Conservation (phyloP, 139 green algal genomes). For the Volvox africanus region DNA sequence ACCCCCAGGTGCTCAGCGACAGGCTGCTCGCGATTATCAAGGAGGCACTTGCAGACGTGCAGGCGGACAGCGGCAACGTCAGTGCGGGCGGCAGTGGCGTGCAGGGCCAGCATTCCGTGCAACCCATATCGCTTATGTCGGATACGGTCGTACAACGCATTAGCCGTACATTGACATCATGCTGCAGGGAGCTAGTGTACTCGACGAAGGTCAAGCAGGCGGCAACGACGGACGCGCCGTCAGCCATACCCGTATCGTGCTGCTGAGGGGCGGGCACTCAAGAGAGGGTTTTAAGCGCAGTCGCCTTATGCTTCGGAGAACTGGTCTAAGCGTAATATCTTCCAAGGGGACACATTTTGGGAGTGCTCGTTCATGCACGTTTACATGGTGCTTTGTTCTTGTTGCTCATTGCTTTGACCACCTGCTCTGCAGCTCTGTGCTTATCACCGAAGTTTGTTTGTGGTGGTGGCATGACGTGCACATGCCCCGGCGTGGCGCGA, state of each 20-base stretch:
- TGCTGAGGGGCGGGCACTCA: conserved; percentile 35
- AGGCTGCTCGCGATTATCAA: conserved; percentile 49
- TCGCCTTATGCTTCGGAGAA: too few relatives aligned
- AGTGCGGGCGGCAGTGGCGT: background rate
- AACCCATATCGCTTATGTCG: conserved; percentile 13
- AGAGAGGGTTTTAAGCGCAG: background rate
- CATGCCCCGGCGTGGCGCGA: too few relatives aligned
- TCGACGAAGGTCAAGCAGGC: conserved; percentile 33
- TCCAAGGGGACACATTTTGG: too few relatives aligned
- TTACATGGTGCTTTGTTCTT: too few relatives aligned
- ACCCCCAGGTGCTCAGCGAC: conserved; percentile 33
- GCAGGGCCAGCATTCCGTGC: background rate
- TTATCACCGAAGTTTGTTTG: too few relatives aligned
- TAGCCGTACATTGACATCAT: conserved; percentile 46
- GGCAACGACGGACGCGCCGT: conserved; percentile 36
- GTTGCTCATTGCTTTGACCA: too few relatives aligned
- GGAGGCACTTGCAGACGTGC: conserved; percentile 30
- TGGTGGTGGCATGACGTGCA: too few relatives aligned
- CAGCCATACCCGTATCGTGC: conserved; percentile 54
- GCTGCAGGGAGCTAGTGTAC: conserved; percentile 55
- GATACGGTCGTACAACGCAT: conserved; percentile 52
- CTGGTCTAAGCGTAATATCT: too few relatives aligned
- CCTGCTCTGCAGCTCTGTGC: too few relatives aligned
- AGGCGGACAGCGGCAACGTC: background rate
- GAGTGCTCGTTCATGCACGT: too few relatives aligned